Percentiles rank a stretch among this genome's conserved stretches.
Evolutionary conservation across 1,284 basidiomycete species (phyloP).

Genomic region (Leucoagaricus sp.): DNA sequence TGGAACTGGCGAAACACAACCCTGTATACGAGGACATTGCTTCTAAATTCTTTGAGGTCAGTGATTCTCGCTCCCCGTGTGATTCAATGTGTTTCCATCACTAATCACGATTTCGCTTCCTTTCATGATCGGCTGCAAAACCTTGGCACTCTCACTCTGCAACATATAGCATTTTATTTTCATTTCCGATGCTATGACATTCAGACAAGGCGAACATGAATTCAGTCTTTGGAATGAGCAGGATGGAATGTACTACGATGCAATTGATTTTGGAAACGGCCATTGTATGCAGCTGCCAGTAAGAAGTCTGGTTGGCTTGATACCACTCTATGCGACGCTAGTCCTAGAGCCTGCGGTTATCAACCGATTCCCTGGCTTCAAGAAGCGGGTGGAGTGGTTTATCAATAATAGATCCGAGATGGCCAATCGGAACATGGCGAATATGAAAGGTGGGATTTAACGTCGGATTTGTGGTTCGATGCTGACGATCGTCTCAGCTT

Average conservation of each 20-base stretch:
- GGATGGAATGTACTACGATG: constrained; percentile 98
- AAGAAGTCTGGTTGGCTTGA: constrained; percentile 91
- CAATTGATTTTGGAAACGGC: constrained; percentile 88
- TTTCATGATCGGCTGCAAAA: neutral
- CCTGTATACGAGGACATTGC: constrained; percentile 98
- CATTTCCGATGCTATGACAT: constrained; percentile 98
- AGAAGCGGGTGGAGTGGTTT: constrained; percentile 99
- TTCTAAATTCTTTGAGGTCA: constrained; percentile 95
- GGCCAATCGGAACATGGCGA: constrained; percentile 92
- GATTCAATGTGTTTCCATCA: neutral
- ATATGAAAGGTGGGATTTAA: constrained; percentile 75
- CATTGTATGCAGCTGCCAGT: constrained; percentile 89
- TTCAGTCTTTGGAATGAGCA: constrained; percentile 92
- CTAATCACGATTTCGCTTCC: neutral
- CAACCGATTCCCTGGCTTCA: constrained; percentile 95
- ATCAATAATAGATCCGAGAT: constrained; percentile 90
- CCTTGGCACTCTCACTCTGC: constrained; percentile 5
- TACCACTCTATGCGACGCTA: constrained; percentile 93
- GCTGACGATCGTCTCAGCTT: constrained; percentile 41
- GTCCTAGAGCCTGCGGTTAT: constrained; percentile 90
- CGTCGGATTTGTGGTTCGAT: constrained; percentile 13
- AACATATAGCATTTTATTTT: constrained; percentile 84
- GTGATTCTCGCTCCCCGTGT: constrained; percentile 18
- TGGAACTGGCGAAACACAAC: constrained; percentile 98
- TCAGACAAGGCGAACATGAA: constrained; percentile 74